Percentiles rank a stretch among this genome's conserved stretches.
Conservation (phyloP, 148 eudicot species). For the Rhododendron henanense region DNA sequence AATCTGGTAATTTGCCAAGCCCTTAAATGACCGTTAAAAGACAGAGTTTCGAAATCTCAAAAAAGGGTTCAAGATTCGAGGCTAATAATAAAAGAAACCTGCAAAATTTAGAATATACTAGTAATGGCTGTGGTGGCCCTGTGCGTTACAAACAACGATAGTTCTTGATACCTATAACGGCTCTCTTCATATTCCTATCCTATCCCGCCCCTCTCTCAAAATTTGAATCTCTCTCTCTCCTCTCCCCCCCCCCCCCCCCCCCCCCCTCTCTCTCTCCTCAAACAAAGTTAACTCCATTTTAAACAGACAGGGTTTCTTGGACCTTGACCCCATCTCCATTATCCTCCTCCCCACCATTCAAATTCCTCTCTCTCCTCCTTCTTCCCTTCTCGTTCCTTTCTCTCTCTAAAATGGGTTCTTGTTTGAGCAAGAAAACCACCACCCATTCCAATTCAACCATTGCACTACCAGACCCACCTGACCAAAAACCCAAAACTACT, state of each 20-base stretch:
- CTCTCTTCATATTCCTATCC: constrained; percentile 18
- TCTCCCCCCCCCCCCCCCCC: too few species aligned
- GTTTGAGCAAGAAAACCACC: constrained; percentile 70
- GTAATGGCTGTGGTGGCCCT: not conserved
- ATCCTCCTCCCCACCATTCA: not conserved
- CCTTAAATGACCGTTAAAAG: not conserved
- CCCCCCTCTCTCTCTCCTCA: not conserved
- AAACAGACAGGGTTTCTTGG: constrained; percentile 11
- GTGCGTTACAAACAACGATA: not conserved
- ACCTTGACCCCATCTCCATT: constrained; percentile 13
- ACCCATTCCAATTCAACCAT: constrained; percentile 14
- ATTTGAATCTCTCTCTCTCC: constrained; percentile 18
- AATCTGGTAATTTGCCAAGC: not conserved
- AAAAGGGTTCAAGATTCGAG: not conserved
- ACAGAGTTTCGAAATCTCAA: not conserved
- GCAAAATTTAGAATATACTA: not conserved
- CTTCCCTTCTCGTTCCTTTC: not conserved
- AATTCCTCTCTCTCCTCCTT: not conserved
- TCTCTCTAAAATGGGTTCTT: constrained; percentile 61
- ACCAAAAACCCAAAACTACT: not conserved
- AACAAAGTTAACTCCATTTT: not conserved
- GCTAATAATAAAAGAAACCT: not conserved
- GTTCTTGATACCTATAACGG: constrained; percentile 22
- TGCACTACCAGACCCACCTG: constrained; percentile 26
- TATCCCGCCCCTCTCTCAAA: constrained; percentile 29